Evolutionary conservation across 768 basidiomycete genomes (phyloP).

Genomic region (Hericium coralloides): DNA sequence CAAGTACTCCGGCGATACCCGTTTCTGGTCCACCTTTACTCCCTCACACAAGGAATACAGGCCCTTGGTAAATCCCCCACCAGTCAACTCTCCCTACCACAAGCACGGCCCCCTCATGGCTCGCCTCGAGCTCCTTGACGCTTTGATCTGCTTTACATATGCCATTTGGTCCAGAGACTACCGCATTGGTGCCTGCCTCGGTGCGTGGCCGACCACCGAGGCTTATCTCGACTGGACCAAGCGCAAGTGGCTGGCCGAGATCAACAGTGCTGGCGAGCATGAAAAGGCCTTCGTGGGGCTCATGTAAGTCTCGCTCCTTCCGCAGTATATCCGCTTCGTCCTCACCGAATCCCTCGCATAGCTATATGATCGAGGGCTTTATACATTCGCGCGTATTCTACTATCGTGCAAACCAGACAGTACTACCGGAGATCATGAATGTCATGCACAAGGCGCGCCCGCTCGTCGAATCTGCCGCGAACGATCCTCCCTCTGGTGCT

Average conservation of each 20-base stretch:
- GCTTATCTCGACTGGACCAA: constrained; percentile 68
- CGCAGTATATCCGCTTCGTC: constrained; percentile 18
- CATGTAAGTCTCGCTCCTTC: constrained; percentile 46
- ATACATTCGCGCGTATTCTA: constrained; percentile 47
- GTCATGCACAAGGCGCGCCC: constrained; percentile 12
- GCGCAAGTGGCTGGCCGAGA: constrained; percentile 47
- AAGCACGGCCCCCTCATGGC: constrained; percentile 69
- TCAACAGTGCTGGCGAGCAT: constrained; percentile 33
- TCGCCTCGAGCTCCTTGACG: constrained; percentile 72
- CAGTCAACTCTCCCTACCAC: constrained; percentile 61
- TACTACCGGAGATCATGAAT: constrained; percentile 13
- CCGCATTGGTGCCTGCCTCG: constrained; percentile 42
- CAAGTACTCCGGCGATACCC: constrained; percentile 78
- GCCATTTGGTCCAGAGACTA: constrained; percentile 76
- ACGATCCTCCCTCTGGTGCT: constrained; percentile 10
- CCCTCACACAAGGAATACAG: constrained; percentile 55
- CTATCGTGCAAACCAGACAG: constrained; percentile 27
- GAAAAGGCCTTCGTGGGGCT: constrained; percentile 63
- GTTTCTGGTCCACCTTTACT: constrained; percentile 68
- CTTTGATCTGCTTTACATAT: constrained; percentile 77
- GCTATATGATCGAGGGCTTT: constrained; percentile 73
- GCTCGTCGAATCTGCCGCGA: constrained; percentile 14
- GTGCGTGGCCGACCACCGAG: constrained; percentile 59
- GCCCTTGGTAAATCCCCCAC: constrained; percentile 54
- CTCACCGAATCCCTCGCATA: constrained; percentile 29